Conservation (phyloP, 2,329 filamentous ascomycete genomes). For the Aspergillus texensis region DNA sequence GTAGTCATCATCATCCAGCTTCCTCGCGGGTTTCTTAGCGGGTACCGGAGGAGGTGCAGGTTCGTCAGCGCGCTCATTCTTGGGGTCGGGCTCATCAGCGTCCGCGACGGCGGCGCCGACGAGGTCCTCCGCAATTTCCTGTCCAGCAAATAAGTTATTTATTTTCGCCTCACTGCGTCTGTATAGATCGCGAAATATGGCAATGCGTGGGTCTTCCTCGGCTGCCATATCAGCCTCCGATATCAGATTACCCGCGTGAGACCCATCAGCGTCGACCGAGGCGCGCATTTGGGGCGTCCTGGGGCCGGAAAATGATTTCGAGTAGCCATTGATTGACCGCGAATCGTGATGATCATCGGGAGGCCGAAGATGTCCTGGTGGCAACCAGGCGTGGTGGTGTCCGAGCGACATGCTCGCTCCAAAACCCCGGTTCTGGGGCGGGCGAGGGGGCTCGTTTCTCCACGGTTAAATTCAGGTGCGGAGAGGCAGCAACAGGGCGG, state of each 20-base stretch:
- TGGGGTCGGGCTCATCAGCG: constrained; percentile 38
- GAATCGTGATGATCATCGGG: constrained; percentile 60
- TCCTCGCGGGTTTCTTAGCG: constrained; percentile 64
- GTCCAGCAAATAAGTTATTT: constrained; percentile 68
- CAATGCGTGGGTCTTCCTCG: constrained; percentile 70
- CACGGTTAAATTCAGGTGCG: constrained; percentile 44
- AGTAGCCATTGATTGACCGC: constrained; percentile 47
- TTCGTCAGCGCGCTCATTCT: constrained; percentile 53
- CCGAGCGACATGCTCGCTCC: constrained; percentile 64
- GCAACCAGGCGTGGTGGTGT: constrained; percentile 70
- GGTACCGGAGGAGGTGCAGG: constrained; percentile 46
- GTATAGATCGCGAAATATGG: constrained; percentile 77
- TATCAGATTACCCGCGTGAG: constrained; percentile 51
- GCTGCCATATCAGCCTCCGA: constrained; percentile 59
- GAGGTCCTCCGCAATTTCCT: constrained; percentile 32
- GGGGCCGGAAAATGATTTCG: constrained; percentile 46
- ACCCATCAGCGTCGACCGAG: constrained; percentile 49
- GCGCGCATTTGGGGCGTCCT: constrained; percentile 49
- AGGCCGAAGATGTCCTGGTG: constrained; percentile 61
- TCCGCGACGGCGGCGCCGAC: constrained; percentile 53
- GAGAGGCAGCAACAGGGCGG: constrained; percentile 30
- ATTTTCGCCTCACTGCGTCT: constrained; percentile 76
- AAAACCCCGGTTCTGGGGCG: constrained; percentile 50
- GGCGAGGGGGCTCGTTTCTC: constrained; percentile 48
- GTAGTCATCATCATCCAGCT: constrained; percentile 78